These are phyloP conservation scores for Nepenthes gracilis DNA, from an alignment of 148 eudicot genomes.

Conservation along the genomic window DNA sequence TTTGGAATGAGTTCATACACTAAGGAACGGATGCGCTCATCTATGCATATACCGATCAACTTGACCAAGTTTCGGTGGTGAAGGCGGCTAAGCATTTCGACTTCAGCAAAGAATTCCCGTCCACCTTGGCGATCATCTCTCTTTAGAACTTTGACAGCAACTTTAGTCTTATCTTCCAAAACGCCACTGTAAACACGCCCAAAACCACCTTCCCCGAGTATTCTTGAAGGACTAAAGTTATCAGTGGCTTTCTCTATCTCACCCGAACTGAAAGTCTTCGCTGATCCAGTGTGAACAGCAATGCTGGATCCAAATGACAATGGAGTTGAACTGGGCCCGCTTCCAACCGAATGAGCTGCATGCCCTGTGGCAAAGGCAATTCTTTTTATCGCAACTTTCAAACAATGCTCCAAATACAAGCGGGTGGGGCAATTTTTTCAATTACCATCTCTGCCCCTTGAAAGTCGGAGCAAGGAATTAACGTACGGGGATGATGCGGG, in stretches of 20 bases:
- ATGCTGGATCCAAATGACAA: slow-evolving; percentile 55
- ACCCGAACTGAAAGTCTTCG: slow-evolving; percentile 48
- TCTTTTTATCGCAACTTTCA: not conserved
- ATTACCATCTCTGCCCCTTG: no score
- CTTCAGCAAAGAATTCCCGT: slow-evolving; percentile 89
- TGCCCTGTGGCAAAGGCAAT: slow-evolving; percentile 18
- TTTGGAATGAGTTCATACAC: slow-evolving; percentile 80
- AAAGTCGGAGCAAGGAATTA: no score
- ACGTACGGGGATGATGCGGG: no score
- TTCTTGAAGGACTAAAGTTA: slow-evolving; percentile 38
- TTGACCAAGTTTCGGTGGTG: slow-evolving; percentile 92
- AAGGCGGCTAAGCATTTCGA: slow-evolving; percentile 91
- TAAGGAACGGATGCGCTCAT: slow-evolving; percentile 62
- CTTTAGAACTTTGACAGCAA: slow-evolving; percentile 88
- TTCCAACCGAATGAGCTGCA: slow-evolving; percentile 32
- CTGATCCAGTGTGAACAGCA: slow-evolving; percentile 49
- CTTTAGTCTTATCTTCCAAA: slow-evolving; percentile 61
- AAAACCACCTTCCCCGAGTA: slow-evolving; percentile 96
- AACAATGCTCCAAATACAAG: no score
- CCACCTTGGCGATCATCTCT: slow-evolving; percentile 88
- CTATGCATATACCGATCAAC: slow-evolving; percentile 78
- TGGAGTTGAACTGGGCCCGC: slow-evolving; percentile 36
- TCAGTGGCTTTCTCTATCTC: slow-evolving; percentile 75
- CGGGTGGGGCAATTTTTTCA: no score
- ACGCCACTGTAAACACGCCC: slow-evolving; percentile 79